Evolutionary conservation across 306 rosid genomes (phyloP).

Genomic region (Sphenostylis stenocarpa): DNA sequence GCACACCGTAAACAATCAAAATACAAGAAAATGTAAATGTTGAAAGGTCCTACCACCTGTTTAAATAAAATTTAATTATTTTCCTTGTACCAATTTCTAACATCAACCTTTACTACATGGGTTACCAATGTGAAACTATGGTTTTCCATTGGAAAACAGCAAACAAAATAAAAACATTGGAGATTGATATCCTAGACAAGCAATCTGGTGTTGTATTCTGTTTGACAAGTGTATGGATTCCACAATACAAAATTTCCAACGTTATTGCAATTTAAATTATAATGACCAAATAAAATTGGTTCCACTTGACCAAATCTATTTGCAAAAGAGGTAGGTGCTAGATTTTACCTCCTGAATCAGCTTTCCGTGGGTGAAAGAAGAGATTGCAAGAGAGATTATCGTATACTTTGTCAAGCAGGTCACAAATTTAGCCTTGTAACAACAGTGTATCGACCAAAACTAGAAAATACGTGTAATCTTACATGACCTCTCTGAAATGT

Average conservation of each 20-base stretch:
- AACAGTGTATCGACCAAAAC: constrained; percentile 12
- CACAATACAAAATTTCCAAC: neutral
- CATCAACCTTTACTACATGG: neutral
- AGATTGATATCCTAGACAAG: neutral
- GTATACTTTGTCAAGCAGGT: neutral
- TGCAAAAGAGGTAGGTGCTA: neutral
- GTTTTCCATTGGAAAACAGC: neutral
- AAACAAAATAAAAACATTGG: neutral
- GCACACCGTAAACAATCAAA: neutral
- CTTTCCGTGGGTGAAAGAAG: neutral
- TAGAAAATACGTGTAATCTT: constrained; percentile 16
- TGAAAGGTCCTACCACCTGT: neutral
- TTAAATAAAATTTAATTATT: too few species aligned
- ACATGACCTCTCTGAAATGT: constrained; percentile 24
- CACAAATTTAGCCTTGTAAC: neutral
- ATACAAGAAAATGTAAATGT: constrained; percentile 7
- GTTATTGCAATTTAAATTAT: neutral
- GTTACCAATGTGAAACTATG: neutral
- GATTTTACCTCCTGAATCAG: neutral
- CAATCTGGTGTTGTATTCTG: neutral
- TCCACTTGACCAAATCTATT: too few species aligned
- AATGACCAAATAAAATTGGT: neutral
- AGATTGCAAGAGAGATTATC: neutral
- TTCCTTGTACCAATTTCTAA: neutral
- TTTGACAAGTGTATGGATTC: neutral